These are phyloP conservation scores for Teunomyces kruisii DNA, from an alignment of 805 yeast genomes.

Conservation along the genomic window DNA sequence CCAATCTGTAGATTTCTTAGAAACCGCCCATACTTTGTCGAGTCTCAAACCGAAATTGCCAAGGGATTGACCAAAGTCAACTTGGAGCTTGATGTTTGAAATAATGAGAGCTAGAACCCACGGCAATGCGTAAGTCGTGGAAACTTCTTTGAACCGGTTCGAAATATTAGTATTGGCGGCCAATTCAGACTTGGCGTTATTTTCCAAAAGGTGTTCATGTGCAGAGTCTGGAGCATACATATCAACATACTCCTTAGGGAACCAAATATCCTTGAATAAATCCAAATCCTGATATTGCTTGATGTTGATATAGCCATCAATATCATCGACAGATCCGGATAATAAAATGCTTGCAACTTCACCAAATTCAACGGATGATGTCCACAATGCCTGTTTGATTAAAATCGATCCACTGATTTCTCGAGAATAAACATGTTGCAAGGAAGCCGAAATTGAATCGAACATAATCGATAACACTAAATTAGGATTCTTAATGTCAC, in stretches of 20 bases:
- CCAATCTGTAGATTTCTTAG: conserved; percentile 66
- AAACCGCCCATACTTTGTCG: conserved; percentile 65
- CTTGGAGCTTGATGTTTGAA: conserved; percentile 49
- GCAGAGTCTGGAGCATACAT: conserved; percentile 5
- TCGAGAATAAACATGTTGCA: conserved; percentile 89
- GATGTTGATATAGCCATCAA: conserved; percentile 65
- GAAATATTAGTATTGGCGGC: conserved; percentile 40
- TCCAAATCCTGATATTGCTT: conserved; percentile 87
- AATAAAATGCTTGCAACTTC: conserved; percentile 44
- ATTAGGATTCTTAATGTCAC: conserved; percentile 35
- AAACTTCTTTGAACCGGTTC: conserved; percentile 52
- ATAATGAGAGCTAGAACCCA: conserved; percentile 67
- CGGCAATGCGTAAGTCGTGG: conserved; percentile 67
- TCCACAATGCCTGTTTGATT: conserved; percentile 46
- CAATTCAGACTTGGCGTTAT: conserved; percentile 11
- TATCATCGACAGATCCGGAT: conserved; percentile 53
- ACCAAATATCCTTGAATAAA: conserved; percentile 81
- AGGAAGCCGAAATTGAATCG: conserved; percentile 60
- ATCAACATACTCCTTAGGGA: conserved; percentile 38
- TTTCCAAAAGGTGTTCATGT: background rate
- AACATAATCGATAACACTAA: conserved; percentile 49
- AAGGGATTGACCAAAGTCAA: conserved; percentile 82
- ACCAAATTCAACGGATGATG: conserved; percentile 48
- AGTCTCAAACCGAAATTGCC: conserved; percentile 61
- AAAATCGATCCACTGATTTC: conserved; percentile 76